Conservation (phyloP, 2,329 filamentous ascomycete genomes). For the Epichloe bromicola region DNA sequence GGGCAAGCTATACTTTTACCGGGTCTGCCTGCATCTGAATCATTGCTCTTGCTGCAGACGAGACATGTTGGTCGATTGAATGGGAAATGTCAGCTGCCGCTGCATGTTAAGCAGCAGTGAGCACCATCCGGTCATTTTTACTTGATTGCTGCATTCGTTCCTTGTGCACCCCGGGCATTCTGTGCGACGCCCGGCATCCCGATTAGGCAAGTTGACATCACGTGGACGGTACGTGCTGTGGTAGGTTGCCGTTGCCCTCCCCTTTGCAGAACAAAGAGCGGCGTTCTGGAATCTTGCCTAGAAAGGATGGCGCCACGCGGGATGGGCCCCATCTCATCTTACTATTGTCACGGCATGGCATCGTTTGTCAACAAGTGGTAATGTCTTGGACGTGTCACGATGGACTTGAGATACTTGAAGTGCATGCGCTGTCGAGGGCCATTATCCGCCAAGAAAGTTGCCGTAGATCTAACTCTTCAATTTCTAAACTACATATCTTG, state of each 20-base stretch:
- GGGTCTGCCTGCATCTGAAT: not conserved
- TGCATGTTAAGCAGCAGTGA: not conserved
- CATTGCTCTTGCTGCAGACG: not conserved
- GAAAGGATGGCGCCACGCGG: not conserved
- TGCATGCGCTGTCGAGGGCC: too few species aligned
- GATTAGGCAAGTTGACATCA: slow-evolving; percentile 2
- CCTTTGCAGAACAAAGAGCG: not conserved
- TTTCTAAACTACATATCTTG: too few species aligned
- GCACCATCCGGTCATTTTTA: too few species aligned
- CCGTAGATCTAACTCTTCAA: too few species aligned
- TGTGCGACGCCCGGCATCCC: not conserved
- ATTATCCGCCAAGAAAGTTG: too few species aligned
- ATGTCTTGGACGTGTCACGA: too few species aligned
- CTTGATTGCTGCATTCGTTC: not conserved
- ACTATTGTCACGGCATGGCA: too few species aligned
- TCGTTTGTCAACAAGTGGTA: too few species aligned
- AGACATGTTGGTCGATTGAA: not conserved
- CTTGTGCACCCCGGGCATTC: not conserved
- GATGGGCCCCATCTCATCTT: too few species aligned
- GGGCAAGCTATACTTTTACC: too few species aligned
- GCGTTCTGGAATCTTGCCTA: not conserved
- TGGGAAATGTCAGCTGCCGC: not conserved
- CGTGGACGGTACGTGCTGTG: not conserved
- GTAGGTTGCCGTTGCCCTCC: not conserved
- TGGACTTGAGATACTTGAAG: too few species aligned